Conservation (phyloP, 2,329 filamentous ascomycete genomes). For the Clonostachys chloroleuca region DNA sequence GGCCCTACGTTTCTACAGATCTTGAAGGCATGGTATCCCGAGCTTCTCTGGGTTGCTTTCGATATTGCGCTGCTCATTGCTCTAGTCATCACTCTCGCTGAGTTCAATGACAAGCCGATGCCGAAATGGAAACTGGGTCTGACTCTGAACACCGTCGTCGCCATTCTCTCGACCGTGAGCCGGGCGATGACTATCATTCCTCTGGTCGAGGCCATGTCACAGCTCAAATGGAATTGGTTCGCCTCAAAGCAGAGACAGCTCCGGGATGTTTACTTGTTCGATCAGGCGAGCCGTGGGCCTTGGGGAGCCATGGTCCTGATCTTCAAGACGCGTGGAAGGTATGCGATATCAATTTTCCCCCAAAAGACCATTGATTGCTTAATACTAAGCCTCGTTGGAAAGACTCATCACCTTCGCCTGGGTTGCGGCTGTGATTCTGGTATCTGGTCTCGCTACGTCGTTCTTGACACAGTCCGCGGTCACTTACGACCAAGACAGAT, state of each 20-base stretch:
- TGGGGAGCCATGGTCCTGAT: slow-evolving; percentile 4
- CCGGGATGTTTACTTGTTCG: slow-evolving; percentile 6
- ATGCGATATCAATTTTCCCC: too few species aligned
- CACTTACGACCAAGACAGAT: too few species aligned
- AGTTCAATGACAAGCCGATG: slow-evolving; percentile 10
- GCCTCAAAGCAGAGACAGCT: slow-evolving; percentile 3
- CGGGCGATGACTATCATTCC: slow-evolving; percentile 13
- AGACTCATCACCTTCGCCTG: too few species aligned
- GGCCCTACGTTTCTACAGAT: too few species aligned
- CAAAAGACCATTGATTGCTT: too few species aligned
- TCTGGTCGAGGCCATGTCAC: slow-evolving; percentile 13
- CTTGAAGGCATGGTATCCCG: slow-evolving; percentile 1
- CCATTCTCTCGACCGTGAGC: slow-evolving; percentile 15
- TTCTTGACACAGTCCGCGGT: slow-evolving; percentile 2
- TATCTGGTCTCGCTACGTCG: slow-evolving; percentile 7
- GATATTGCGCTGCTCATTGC: slow-evolving; percentile 7
- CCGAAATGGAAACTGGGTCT: slow-evolving; percentile 13
- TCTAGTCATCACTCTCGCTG: slow-evolving; percentile 7
- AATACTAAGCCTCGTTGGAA: too few species aligned
- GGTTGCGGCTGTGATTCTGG: slow-evolving; percentile 4
- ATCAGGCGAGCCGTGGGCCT: slow-evolving; percentile 9
- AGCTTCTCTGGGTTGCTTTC: slow-evolving; percentile 1
- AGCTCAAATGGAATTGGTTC: slow-evolving; percentile 11
- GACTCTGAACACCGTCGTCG: slow-evolving; percentile 18
- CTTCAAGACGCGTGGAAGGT: neutral